A percentile compares a stretch with the other conserved stretches of the same genome.
Evolutionary conservation across 257 asterid genomes (phyloP).

Genomic region (Craterostigma plantagineum): DNA sequence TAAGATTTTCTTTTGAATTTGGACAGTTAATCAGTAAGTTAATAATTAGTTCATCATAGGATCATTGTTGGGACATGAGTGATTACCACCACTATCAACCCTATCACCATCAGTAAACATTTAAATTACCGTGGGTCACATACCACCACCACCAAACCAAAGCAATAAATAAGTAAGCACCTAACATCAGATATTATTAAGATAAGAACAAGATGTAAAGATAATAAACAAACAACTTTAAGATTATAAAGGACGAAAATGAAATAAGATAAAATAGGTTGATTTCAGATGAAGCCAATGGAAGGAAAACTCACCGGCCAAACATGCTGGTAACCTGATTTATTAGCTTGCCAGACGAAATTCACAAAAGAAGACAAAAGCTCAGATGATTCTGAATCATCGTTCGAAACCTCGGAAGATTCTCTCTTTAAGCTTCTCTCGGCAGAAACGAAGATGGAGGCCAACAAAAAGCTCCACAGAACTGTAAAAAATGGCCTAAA

Average conservation of each 20-base stretch:
- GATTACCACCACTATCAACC: not conserved
- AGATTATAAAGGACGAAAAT: not conserved
- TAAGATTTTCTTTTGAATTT: no score
- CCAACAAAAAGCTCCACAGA: constrained; percentile 55
- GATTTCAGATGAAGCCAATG: constrained; percentile 2
- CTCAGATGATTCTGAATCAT: constrained; percentile 22
- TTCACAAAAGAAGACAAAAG: constrained; percentile 18
- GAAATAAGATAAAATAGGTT: constrained; percentile 2
- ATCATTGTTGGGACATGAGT: not conserved
- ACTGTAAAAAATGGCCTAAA: constrained; percentile 42
- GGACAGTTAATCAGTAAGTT: no score
- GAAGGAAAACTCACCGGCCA: constrained; percentile 98
- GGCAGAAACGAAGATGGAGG: constrained; percentile 72
- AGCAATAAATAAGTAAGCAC: constrained; percentile 8
- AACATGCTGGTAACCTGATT: constrained; percentile 72
- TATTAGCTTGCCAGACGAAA: constrained; percentile 48
- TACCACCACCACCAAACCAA: not conserved
- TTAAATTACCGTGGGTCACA: not conserved
- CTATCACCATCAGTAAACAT: constrained; percentile 1
- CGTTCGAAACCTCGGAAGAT: constrained; percentile 8
- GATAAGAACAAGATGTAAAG: not conserved
- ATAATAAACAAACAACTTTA: not conserved
- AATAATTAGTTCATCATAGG: no score
- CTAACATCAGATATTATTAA: constrained; percentile 1
- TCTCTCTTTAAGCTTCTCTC: constrained; percentile 56